Evolutionary conservation across 1,284 basidiomycete genomes (phyloP), one percentile per base, ranked within the genome.

Genomic region (Heterobasidion occidentale): DNA sequence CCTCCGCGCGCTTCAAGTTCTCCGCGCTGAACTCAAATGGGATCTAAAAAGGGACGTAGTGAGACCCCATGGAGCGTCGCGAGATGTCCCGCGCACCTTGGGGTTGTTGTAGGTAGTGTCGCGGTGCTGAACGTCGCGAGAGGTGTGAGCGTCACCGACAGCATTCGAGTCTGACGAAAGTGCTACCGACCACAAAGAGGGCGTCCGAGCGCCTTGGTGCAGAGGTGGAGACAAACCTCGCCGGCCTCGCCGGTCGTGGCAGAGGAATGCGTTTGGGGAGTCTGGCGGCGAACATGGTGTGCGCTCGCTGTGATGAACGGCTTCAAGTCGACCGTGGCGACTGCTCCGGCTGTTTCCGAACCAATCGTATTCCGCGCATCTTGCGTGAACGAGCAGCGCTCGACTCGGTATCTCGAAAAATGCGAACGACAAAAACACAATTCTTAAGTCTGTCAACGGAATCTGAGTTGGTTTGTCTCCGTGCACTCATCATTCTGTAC

Each of bases 21-120:
- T 89, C 86, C 3, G 82, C 68, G 60, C 78, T 80, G 74, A 98
- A 97, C 65, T 89, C 81, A 73, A 99, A 99, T 9, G 90, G 83
- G 70, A 98, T 95, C 89, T 94, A 62, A 15, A 33, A 42, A 45
- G n/a, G n/a, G n/a, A n/a, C n/a, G n/a, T n/a, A n/a, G n/a, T n/a
- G n/a, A n/a, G n/a, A n/a, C n/a, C n/a, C n/a, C n/a, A n/a, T n/a
- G n/a, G n/a, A n/a, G n/a, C n/a, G n/a, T n/a, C n/a, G n/a, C n/a
- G n/a, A n/a, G 12, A 19, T 7, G 4, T 49, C n/a, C 5, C 27
- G 27, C 27, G 51, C 52, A 88, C 91, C 79, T 84, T 84, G 44
- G 92, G 84, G 72, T 95, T 95, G 77, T 98, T 98, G 72, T 96
- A 90, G 53, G 84, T 76, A 49, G 93, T 95, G 75, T 98, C 92